These are phyloP conservation scores for Cryptococcus wingfieldii DNA, from an alignment of 1,284 basidiomycete species.

Conservation along the genomic window DNA sequence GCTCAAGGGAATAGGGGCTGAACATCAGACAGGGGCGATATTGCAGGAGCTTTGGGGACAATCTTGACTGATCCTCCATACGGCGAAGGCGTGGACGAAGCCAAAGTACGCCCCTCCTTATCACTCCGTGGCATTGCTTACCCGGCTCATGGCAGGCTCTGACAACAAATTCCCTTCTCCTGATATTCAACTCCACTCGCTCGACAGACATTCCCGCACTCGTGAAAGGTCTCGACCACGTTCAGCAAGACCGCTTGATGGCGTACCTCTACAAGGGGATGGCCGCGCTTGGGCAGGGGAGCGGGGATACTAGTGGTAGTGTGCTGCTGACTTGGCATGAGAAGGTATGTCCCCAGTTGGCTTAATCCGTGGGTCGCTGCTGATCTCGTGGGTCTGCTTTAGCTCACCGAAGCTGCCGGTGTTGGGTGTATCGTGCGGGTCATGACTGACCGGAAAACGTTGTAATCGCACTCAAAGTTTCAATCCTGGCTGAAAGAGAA, in stretches of 20 bases:
- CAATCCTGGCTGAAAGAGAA: neutral
- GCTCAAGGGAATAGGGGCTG: neutral
- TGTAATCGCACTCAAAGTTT: constrained; percentile 51
- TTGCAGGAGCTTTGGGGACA: constrained; percentile 63
- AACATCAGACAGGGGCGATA: constrained; percentile 59
- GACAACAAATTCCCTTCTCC: constrained; percentile 78
- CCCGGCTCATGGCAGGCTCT: constrained; percentile 55
- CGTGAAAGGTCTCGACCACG: constrained; percentile 68
- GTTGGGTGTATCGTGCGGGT: constrained; percentile 95
- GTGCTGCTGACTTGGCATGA: constrained; percentile 93
- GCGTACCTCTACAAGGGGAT: constrained; percentile 88
- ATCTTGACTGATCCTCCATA: constrained; percentile 76
- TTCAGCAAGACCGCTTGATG: constrained; percentile 90
- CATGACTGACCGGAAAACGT: constrained; percentile 87
- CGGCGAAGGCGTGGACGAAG: constrained; percentile 76
- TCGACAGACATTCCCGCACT: constrained; percentile 77
- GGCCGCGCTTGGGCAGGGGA: constrained; percentile 62
- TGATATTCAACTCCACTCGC: constrained; percentile 92
- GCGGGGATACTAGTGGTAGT: constrained; percentile 71
- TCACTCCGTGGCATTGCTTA: neutral
- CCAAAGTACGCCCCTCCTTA: constrained; percentile 61
- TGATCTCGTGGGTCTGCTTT: constrained; percentile 12
- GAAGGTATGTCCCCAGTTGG: constrained; percentile 58
- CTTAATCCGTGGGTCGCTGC: neutral
- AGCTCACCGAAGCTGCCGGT: constrained; percentile 93